A percentile compares a stretch with the other conserved stretches of the same genome.
Evolutionary conservation across 768 basidiomycete species (phyloP).

Genomic region (Paxillus ammoniavirescens): DNA sequence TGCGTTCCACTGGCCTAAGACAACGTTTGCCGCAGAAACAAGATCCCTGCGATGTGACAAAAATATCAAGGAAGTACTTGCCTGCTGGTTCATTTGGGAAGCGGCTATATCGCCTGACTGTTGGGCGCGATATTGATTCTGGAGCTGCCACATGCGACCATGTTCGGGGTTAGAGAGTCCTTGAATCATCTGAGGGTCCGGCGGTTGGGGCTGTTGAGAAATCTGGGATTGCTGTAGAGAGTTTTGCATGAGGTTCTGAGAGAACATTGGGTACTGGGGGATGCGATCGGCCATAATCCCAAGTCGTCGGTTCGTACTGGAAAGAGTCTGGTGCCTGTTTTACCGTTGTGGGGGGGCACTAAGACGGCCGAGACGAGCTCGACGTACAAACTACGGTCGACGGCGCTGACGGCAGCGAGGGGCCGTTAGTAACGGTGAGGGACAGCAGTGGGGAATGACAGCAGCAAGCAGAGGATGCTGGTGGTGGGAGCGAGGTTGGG

Average conservation of each 20-base stretch:
- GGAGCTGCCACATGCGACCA: conserved; percentile 51
- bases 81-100: conserved; percentile 46
- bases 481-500: conserved; percentile 60
- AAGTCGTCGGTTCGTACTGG: conserved; percentile 23
- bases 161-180: conserved; percentile 52
- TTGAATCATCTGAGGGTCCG: conserved; percentile 37
- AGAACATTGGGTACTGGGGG: conserved; percentile 53
- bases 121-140: conserved; percentile 43
- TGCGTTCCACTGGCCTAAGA: conserved; percentile 10
- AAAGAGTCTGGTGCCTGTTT: conserved; percentile 30
- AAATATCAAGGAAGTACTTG: conserved; percentile 30
- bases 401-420: conserved; percentile 26
- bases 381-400: conserved; percentile 21
- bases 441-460: conserved; percentile 34
- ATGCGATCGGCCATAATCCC: conserved; percentile 64
- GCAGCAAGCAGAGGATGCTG: conserved; percentile 40
- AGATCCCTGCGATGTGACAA: conserved; percentile 10
- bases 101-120: conserved; percentile 40
- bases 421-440: conserved; percentile 48
- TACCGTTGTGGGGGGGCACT: conserved; percentile 24
- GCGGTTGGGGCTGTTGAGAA: conserved; percentile 43
- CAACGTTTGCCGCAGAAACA: conserved; percentile 15
- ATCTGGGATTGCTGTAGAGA: conserved; percentile 43
- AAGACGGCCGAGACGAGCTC: conserved; percentile 23
- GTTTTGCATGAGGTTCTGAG: conserved; percentile 44